A percentile compares a stretch with the other conserved stretches of the same genome.
Conservation (phyloP, 2,329 filamentous ascomycete species). For the Cadophora sp. region DNA sequence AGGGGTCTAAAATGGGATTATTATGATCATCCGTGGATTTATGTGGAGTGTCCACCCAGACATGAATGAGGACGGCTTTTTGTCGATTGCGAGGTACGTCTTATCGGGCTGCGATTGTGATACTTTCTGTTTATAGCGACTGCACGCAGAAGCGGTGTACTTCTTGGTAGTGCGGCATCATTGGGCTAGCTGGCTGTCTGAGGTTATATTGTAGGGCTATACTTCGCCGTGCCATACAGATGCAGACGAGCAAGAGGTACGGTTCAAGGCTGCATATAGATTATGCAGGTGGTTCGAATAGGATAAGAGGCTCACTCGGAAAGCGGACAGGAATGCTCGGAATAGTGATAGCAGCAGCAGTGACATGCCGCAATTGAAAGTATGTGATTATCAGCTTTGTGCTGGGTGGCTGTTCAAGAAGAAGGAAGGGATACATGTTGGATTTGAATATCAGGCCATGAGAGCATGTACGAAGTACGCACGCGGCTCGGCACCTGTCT, state of each 20-base stretch:
- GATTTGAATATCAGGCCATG: not conserved
- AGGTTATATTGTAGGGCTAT: not conserved
- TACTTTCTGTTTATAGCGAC: not conserved
- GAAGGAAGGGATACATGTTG: not conserved
- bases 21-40: not conserved
- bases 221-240: not conserved
- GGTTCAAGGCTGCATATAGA: slow-evolving; percentile 18
- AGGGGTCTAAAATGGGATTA: slow-evolving; percentile 17
- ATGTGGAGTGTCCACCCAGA: not conserved
- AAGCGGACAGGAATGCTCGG: not conserved
- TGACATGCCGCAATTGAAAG: slow-evolving; percentile 2
- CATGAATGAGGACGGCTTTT: slow-evolving; percentile 1
- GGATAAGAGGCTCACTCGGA: not conserved
- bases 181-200: not conserved
- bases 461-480: not conserved
- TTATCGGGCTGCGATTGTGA: slow-evolving; percentile 3
- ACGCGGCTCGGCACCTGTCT: not conserved
- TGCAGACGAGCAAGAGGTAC: slow-evolving; percentile 2
- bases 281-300: slow-evolving; percentile 25
- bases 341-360: not conserved
- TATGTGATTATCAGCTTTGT: slow-evolving; percentile 6
- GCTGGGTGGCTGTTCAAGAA: not conserved
- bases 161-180: not conserved
- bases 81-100: not conserved
- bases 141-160: slow-evolving; percentile 2